phyloP scores from a whole-genome alignment of 495 filamentous ascomycete genomes.

The Elaphomyces granulatus region DNA sequence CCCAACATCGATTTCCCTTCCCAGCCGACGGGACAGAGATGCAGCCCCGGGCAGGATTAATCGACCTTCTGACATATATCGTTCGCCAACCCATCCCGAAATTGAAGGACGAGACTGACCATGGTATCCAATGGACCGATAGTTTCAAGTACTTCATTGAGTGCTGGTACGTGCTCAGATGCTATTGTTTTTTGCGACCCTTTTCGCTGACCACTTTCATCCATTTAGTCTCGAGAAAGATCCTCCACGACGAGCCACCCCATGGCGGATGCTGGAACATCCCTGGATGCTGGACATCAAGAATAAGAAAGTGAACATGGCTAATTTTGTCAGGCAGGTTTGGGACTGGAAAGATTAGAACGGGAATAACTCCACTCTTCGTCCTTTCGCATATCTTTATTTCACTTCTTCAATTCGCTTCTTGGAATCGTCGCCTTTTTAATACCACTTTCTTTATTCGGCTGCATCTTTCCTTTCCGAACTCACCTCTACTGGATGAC shows the following conservation, averaged over 20 bases:
- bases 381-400: too few species aligned
- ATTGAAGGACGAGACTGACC: constrained; percentile 79
- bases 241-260: constrained; percentile 66
- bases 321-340: constrained; percentile 75
- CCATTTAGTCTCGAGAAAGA: constrained; percentile 85
- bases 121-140: constrained; percentile 77
- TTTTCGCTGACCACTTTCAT: constrained; percentile 5
- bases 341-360: constrained; percentile 75
- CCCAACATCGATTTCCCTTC: constrained; percentile 96
- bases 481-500: too few species aligned
- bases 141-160: constrained; percentile 99
- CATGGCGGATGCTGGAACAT: constrained; percentile 98
- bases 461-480: too few species aligned
- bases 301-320: constrained; percentile 92
- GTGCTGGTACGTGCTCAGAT: constrained; percentile 70
- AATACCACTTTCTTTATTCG: too few species aligned
- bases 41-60: constrained; percentile 72
- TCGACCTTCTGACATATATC: constrained; percentile 93
- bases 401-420: too few species aligned
- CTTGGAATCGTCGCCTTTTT: too few species aligned
- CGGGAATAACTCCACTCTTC: background rate
- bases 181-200: constrained; percentile 2
- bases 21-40: constrained; percentile 90
- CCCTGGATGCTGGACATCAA: constrained; percentile 97
- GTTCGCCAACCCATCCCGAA: constrained; percentile 92